Conservation (phyloP, 2,329 filamentous ascomycete species). For the Triangularia setosa region DNA sequence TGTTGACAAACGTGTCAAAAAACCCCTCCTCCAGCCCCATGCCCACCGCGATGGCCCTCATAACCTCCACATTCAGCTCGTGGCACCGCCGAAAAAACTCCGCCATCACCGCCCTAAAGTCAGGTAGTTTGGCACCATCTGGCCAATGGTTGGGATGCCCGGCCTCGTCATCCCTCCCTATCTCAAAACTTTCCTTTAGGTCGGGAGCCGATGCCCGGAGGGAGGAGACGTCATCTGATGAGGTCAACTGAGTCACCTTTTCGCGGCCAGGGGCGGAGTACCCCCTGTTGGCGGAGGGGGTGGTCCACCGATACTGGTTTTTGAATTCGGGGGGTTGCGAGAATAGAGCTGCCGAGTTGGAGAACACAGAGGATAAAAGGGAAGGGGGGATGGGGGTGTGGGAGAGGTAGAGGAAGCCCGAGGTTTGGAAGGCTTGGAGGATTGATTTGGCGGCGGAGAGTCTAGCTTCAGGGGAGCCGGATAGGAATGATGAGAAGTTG, state of each 20-base stretch:
- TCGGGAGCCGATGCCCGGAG: slow-evolving; percentile 57
- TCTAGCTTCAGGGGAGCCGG: slow-evolving; percentile 57
- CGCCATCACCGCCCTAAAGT: slow-evolving; percentile 70
- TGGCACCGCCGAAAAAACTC: slow-evolving; percentile 73
- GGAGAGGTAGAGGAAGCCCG: slow-evolving; percentile 85
- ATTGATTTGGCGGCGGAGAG: slow-evolving; percentile 65
- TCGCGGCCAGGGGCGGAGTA: slow-evolving; percentile 68
- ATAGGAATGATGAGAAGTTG: slow-evolving; percentile 71
- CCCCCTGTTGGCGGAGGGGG: slow-evolving; percentile 67
- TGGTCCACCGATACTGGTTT: slow-evolving; percentile 65
- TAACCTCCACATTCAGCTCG: slow-evolving; percentile 68
- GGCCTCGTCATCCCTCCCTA: slow-evolving; percentile 56
- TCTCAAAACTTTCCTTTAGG: slow-evolving; percentile 63
- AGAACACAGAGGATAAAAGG: slow-evolving; percentile 59
- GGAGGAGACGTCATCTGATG: slow-evolving; percentile 53
- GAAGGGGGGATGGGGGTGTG: slow-evolving; percentile 67
- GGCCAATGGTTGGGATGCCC: slow-evolving; percentile 77
- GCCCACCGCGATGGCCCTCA: slow-evolving; percentile 80
- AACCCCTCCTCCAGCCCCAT: slow-evolving; percentile 67
- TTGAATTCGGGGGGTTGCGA: slow-evolving; percentile 59
- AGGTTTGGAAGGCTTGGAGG: slow-evolving; percentile 74
- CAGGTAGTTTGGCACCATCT: slow-evolving; percentile 44
- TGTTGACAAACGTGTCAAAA: slow-evolving; percentile 73
- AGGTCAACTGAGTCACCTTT: slow-evolving; percentile 59
- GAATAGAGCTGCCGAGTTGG: slow-evolving; percentile 69